phyloP scores from a whole-genome alignment of 106 monocot genomes.

The Dioscorea zingiberensis region DNA sequence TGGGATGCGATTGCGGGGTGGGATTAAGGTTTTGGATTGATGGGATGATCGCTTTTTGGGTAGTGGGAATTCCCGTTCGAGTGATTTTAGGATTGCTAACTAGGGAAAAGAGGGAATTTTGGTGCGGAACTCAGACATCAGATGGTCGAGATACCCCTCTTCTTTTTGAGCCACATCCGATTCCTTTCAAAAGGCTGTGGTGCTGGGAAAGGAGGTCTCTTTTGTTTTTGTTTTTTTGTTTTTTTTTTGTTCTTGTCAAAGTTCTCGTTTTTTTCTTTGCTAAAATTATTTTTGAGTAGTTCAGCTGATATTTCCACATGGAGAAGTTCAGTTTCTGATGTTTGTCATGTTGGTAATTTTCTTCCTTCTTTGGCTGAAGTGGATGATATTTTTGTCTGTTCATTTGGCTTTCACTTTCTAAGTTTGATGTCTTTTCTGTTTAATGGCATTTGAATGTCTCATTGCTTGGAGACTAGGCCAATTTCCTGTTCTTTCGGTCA shows the following conservation, averaged over 20 bases:
- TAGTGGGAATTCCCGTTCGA: slow-evolving; percentile 2
- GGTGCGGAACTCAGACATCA: slow-evolving; percentile 3
- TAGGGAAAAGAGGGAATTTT: slow-evolving; percentile 6
- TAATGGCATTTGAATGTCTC: background rate
- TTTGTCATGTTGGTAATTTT: background rate
- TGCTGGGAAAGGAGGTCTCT: slow-evolving; percentile 7
- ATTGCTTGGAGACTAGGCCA: background rate
- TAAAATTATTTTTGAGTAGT: background rate
- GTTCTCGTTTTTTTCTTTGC: background rate
- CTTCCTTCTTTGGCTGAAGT: background rate
- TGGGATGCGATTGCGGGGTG: background rate
- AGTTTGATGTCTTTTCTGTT: background rate
- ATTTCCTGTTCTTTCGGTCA: background rate
- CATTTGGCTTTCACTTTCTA: background rate
- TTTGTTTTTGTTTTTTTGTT: slow-evolving; percentile 13
- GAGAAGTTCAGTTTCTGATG: background rate
- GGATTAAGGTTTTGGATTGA: slow-evolving; percentile 1
- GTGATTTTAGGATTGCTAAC: slow-evolving; percentile 4
- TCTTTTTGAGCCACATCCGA: slow-evolving; percentile 18
- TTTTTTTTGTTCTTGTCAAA: slow-evolving; percentile 1
- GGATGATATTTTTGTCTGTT: background rate
- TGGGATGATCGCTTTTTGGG: slow-evolving; percentile 10
- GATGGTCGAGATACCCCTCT: slow-evolving; percentile 16
- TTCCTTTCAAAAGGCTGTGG: slow-evolving; percentile 16
- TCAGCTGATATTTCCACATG: background rate